Conservation (phyloP, 192 early-diverging fungal genomes). For the Chytriomyces sp. region DNA sequence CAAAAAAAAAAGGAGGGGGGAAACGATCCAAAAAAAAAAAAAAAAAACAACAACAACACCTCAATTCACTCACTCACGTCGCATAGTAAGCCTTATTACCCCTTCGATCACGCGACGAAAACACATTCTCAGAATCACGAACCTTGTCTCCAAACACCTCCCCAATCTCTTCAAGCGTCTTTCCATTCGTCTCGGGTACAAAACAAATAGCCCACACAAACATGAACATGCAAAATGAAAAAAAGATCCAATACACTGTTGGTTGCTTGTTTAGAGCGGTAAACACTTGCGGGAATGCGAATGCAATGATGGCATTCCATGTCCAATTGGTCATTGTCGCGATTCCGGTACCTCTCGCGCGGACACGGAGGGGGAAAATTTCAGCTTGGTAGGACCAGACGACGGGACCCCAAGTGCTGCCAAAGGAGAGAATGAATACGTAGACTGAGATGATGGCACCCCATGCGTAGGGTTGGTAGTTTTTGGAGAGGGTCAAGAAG, state of each 20-base stretch:
- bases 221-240: constrained; percentile 47
- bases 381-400: constrained; percentile 77
- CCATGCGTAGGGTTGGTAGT: constrained; percentile 40
- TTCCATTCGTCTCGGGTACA: constrained; percentile 80
- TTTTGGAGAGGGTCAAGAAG: constrained; percentile 55
- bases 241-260: constrained; percentile 53
- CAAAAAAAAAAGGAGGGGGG: too few species aligned
- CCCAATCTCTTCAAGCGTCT: constrained; percentile 88
- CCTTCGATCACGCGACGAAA: too few species aligned
- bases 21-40: too few species aligned
- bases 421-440: constrained; percentile 64
- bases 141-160: constrained; percentile 64
- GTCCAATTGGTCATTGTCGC: constrained; percentile 77
- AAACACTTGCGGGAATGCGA: constrained; percentile 50
- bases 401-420: constrained; percentile 76
- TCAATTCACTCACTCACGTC: too few species aligned
- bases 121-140: not conserved
- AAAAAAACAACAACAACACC: too few species aligned
- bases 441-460: constrained; percentile 72
- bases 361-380: constrained; percentile 74
- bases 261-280: not conserved
- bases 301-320: constrained; percentile 63
- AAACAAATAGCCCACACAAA: constrained; percentile 45
- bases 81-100: too few species aligned
- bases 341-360: constrained; percentile 68